These are phyloP conservation scores for Kwoniella shandongensis DNA, from an alignment of 768 basidiomycete species.

Conservation along the genomic window DNA sequence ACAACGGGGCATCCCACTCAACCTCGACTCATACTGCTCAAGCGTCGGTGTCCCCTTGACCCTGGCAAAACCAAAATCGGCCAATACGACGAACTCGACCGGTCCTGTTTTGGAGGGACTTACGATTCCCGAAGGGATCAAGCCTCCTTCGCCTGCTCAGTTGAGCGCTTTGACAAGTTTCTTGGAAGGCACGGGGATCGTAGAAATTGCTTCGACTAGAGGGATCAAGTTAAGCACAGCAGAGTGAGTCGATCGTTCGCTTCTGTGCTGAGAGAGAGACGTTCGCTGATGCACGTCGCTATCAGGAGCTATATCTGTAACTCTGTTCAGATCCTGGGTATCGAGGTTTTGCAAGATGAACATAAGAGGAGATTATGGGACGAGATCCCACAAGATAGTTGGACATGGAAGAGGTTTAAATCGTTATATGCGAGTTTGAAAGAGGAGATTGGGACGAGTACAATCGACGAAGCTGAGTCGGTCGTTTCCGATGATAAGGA, in stretches of 20 bases:
- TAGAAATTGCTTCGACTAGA: constrained; percentile 10
- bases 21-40: constrained; percentile 13
- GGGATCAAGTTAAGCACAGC: constrained; percentile 26
- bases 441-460: constrained; percentile 5
- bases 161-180: constrained; percentile 15
- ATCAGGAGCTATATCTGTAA: constrained; percentile 24
- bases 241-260: constrained; percentile 25
- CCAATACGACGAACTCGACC: neutral
- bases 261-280: neutral
- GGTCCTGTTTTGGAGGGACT: neutral
- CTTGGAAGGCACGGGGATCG: constrained; percentile 6
- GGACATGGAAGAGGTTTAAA: constrained; percentile 10
- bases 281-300: neutral
- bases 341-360: constrained; percentile 1
- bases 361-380: constrained; percentile 21
- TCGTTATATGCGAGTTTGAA: neutral
- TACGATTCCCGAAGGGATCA: neutral
- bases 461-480: neutral
- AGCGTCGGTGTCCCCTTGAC: constrained; percentile 3
- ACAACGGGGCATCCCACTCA: constrained; percentile 12
- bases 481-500: neutral
- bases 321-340: constrained; percentile 11
- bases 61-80: neutral
- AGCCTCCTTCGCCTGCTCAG: constrained; percentile 17
- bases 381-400: constrained; percentile 5